Conservation (phyloP, 305 asterid genomes). For the Fraxinus nigra region DNA sequence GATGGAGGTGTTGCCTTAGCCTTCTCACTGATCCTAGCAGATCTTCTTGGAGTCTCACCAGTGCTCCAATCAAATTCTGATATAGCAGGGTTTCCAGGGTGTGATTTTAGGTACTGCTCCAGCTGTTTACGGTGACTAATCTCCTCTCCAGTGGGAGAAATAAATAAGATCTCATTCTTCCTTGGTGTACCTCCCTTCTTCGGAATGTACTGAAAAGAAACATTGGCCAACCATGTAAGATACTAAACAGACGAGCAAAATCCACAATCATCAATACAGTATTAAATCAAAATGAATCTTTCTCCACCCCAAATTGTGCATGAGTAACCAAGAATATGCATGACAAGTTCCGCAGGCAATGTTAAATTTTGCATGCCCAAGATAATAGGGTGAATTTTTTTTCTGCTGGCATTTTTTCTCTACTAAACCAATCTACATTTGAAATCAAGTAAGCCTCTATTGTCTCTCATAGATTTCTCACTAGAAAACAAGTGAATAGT, state of each 20-base stretch:
- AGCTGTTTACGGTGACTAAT: slow-evolving; percentile 60
- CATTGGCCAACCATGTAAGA: background rate
- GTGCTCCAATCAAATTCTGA: slow-evolving; percentile 90
- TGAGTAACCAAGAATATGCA: background rate
- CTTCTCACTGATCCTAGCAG: slow-evolving; percentile 82
- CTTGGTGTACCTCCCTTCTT: slow-evolving; percentile 58
- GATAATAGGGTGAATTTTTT: background rate
- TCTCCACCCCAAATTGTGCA: background rate
- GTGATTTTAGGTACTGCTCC: slow-evolving; percentile 70
- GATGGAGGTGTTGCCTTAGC: slow-evolving; percentile 63
- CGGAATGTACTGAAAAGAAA: slow-evolving; percentile 50
- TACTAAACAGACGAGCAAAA: too few species aligned
- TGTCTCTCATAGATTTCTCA: background rate
- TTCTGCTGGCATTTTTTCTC: background rate
- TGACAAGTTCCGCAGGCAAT: background rate
- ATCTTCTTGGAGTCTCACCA: slow-evolving; percentile 83
- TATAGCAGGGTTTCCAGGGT: slow-evolving; percentile 59
- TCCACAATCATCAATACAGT: background rate
- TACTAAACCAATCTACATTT: background rate
- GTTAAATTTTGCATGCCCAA: background rate
- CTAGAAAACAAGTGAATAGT: background rate
- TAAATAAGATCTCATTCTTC: slow-evolving; percentile 68
- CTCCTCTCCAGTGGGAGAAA: slow-evolving; percentile 91
- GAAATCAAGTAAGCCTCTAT: background rate
- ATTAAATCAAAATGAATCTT: background rate